Evolutionary conservation across 1,284 basidiomycete species (phyloP), one percentile per base, ranked within the genome.

Genomic region (Rhodotorula sp.): DNA sequence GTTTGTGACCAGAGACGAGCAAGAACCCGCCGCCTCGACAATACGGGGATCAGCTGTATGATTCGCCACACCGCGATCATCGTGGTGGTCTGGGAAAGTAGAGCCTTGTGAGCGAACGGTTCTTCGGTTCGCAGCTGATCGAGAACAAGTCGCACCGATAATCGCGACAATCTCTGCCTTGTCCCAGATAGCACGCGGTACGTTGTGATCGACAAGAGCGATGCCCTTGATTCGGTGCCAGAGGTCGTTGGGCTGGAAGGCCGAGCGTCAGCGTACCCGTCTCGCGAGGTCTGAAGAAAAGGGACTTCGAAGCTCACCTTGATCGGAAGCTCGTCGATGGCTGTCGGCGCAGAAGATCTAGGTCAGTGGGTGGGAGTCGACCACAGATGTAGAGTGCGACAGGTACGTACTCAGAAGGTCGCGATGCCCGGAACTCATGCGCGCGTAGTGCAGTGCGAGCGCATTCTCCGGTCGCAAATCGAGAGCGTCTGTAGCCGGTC

Each of bases 381-480:
- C 29, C 10, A 43, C 21, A 69, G 49, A 5, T 21, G 57, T 31
- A 57, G 48, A 52, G 56, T 21, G 15, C 5, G 62, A 34, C 3
- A 31, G 34, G 31, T 20, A 34, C 71, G 20, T n/a, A 60, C 58
- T 82, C 46, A 82, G 75, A 31, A 82, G 70, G 70, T 82, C 81
- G 29, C 80, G 74, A 59, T 82, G 81, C 3, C 79, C 75, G 0
- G 80, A 74, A 18, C 73, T 70, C 81, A 82, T 82, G 31, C 76
- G 76, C 12, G 78, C 74, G 52, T 78, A 77, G 64, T 78, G 72
- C 21, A 82, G 72, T 1, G 80, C 79, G 34, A 82, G 71, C 31
- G 79, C 75, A 74, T 82, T 82, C 69, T 82, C 81, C 1, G 81
- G 81, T 20, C 81, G 76, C 43, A 82, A 71, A 51, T 81, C 79